Percentiles rank a stretch among this genome's conserved stretches.
Conservation (phyloP, 2,329 filamentous ascomycete species). For the Penicillium sp. region DNA sequence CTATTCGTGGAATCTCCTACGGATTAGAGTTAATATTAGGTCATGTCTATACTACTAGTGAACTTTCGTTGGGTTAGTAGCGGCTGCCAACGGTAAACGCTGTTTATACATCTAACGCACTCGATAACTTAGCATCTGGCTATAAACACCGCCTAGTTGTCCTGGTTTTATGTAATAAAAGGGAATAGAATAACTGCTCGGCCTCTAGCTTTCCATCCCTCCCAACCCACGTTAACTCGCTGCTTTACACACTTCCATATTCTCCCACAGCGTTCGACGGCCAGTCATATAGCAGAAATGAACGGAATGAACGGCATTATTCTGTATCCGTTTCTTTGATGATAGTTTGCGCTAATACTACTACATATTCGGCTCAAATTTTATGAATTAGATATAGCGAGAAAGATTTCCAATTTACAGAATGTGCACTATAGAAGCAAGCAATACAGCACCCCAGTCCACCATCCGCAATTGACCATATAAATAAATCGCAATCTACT, state of each 20-base stretch:
- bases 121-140: background rate
- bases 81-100: background rate
- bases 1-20: background rate
- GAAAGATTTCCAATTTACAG: no score
- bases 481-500: no score
- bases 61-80: background rate
- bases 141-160: background rate
- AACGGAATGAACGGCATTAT: background rate
- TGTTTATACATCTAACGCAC: background rate
- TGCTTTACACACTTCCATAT: background rate
- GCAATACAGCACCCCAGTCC: no score
- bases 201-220: background rate
- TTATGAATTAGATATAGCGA: no score
- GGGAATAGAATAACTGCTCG: background rate
- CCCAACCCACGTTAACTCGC: background rate
- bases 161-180: background rate
- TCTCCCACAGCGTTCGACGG: background rate
- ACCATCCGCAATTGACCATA: no score
- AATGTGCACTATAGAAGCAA: no score
- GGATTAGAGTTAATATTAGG: background rate
- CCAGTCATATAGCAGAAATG: background rate
- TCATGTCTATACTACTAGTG: background rate
- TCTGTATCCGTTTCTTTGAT: background rate
- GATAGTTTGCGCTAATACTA: background rate
- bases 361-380: no score